Evolutionary conservation across 495 filamentous ascomycete species (phyloP), one percentile per base, ranked within the genome.

Genomic region (Penicillium bovifimosum): DNA sequence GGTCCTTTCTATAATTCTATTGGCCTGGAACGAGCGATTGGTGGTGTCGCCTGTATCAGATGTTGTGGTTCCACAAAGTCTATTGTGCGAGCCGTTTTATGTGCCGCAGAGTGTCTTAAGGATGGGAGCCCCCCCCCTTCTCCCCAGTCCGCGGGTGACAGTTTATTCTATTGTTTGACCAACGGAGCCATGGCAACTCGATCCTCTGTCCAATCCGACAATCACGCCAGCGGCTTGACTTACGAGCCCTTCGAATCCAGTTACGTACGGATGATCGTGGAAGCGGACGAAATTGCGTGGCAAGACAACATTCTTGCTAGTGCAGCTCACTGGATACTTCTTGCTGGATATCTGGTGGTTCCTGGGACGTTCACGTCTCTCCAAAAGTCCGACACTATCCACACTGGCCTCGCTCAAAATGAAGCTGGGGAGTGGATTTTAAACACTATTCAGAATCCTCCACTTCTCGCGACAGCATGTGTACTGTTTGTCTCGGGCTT

Each of bases 291-390:
- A 18, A 9, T 40, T 18, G 2, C 36, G 16, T 40, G 6, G 36
- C n/a, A 40, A 40, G 14, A 40, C 6, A 43, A 42, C 40, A 1
- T 29, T 31, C 26, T 43, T 43, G 62, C 69, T 13, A 54, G 60
- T 41, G 52, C 53, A 35, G 63, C 54, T 20, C 59, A 68, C 3
- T 71, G 61, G 70, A 56, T 70, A 16, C 53, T 73, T 1, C 56
- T 73, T 26, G 64, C 69, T 2, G 64, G 67, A 1, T 72, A 69
- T 54, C 55, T 73, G 16, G 58, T 71, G 4, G 52, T 70, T 10
- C 70, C 70, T 2, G 64, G 65, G 2, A 73, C 59, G 0, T 73
- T 72, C 46, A 69, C 61, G 13, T 61, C 55, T 10, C 42, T 70
- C 18, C 46, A 72, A 46, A 62, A 67, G 14, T 60, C 50, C 9